These are phyloP conservation scores for Coemansia sp. DNA, from an alignment of 192 early-diverging fungal genomes.

Conservation along the genomic window DNA sequence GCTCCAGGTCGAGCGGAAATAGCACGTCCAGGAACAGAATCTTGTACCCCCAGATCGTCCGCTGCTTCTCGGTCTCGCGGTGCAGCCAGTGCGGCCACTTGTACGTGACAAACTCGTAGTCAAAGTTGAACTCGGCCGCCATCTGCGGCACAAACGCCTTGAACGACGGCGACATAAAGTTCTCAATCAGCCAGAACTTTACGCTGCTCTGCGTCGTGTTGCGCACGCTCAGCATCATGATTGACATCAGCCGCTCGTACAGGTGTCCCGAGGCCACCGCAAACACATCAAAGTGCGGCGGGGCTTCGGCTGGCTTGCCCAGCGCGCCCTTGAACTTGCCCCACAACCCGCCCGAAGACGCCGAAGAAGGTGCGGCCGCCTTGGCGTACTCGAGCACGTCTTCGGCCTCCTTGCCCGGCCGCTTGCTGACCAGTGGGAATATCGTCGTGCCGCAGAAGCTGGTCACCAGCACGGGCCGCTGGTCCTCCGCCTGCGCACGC, in stretches of 20 bases:
- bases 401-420: constrained; percentile 72
- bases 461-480: constrained; percentile 58
- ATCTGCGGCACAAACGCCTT: constrained; percentile 89
- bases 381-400: constrained; percentile 55
- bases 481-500: constrained; percentile 22
- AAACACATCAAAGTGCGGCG: constrained; percentile 84
- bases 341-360: constrained; percentile 21
- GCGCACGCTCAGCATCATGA: constrained; percentile 94
- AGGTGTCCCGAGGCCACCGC: constrained; percentile 97
- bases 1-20: constrained; percentile 88
- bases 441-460: constrained; percentile 80
- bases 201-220: constrained; percentile 82
- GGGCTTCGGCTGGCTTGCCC: background rate
- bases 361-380: background rate
- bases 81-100: constrained; percentile 98
- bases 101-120: constrained; percentile 95
- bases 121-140: constrained; percentile 80
- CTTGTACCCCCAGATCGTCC: constrained; percentile 99
- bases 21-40: constrained; percentile 97
- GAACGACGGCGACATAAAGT: constrained; percentile 95
- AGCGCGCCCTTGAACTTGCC: constrained; percentile 31
- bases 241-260: constrained; percentile 95
- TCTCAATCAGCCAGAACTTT: constrained; percentile 99
- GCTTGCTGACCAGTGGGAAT: constrained; percentile 75
- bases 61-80: constrained; percentile 87